Conservation (phyloP, 2,329 filamentous ascomycete species). For the Cytospora piceicola region DNA sequence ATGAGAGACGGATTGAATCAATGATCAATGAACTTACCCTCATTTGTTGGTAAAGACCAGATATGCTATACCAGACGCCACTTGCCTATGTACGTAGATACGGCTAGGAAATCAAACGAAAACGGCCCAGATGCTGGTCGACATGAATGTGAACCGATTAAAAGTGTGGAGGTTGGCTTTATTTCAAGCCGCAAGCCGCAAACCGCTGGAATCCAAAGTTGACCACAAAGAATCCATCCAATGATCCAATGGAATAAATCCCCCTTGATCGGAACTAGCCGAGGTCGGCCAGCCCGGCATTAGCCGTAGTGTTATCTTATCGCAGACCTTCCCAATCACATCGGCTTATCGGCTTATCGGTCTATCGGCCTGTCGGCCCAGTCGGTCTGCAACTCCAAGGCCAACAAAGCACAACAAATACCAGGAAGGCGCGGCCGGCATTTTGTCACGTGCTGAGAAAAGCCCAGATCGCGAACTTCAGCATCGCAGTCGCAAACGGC, state of each 20-base stretch:
- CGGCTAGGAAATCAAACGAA: not conserved
- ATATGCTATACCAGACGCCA: not conserved
- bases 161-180: not conserved
- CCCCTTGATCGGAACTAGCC: not conserved
- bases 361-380: not conserved
- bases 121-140: not conserved
- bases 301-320: not conserved
- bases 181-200: too few species aligned
- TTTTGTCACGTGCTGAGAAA: slow-evolving; percentile 29
- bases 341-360: too few species aligned
- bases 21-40: not conserved
- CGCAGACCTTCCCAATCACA: too few species aligned
- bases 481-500: slow-evolving; percentile 21
- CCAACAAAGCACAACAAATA: slow-evolving; percentile 5
- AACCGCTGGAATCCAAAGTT: too few species aligned
- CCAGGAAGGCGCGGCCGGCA: slow-evolving; percentile 5
- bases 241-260: too few species aligned
- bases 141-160: not conserved
- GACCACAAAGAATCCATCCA: too few species aligned
- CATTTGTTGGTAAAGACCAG: not conserved
- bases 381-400: not conserved
- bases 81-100: not conserved
- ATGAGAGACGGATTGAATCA: not conserved
- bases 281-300: not conserved
- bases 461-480: slow-evolving; percentile 26